Conservation (phyloP, 2,329 filamentous ascomycete species). For the Clonostachys byssicola region DNA sequence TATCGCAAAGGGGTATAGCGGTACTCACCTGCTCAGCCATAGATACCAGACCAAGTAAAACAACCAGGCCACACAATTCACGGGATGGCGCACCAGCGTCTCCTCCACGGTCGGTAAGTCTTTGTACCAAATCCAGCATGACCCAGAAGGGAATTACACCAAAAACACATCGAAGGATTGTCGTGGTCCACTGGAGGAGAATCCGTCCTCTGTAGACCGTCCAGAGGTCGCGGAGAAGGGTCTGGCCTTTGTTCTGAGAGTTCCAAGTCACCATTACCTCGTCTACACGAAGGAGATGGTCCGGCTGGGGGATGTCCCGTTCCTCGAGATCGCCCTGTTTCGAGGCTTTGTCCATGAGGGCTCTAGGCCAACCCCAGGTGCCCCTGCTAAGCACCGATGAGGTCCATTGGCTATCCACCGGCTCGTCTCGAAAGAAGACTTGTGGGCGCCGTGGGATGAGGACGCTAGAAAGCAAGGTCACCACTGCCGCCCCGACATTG, state of each 20-base stretch:
- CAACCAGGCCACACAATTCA: conserved; percentile 64
- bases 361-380: conserved; percentile 61
- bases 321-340: conserved; percentile 58
- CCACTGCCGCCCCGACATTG: conserved; percentile 39
- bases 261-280: conserved; percentile 47
- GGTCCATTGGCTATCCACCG: conserved; percentile 62
- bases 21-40: conserved; percentile 39
- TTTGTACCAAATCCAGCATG: conserved; percentile 60
- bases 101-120: conserved; percentile 51
- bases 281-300: conserved; percentile 47
- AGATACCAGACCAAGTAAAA: conserved; percentile 57
- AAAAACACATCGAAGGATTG: conserved; percentile 48
- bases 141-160: conserved; percentile 68
- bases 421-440: conserved; percentile 53
- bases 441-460: conserved; percentile 63
- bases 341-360: conserved; percentile 48
- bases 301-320: conserved; percentile 57
- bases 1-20: neutral
- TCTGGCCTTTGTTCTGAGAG: conserved; percentile 34
- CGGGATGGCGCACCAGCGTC: conserved; percentile 37
- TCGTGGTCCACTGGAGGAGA: conserved; percentile 53
- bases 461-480: conserved; percentile 42
- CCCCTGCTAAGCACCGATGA: conserved; percentile 56
- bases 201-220: conserved; percentile 53
- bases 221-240: conserved; percentile 58